A percentile compares a stretch with the other conserved stretches of the same genome.
phyloP scores from a whole-genome alignment of 495 filamentous ascomycete species.

The Penicillium verhagenii region DNA sequence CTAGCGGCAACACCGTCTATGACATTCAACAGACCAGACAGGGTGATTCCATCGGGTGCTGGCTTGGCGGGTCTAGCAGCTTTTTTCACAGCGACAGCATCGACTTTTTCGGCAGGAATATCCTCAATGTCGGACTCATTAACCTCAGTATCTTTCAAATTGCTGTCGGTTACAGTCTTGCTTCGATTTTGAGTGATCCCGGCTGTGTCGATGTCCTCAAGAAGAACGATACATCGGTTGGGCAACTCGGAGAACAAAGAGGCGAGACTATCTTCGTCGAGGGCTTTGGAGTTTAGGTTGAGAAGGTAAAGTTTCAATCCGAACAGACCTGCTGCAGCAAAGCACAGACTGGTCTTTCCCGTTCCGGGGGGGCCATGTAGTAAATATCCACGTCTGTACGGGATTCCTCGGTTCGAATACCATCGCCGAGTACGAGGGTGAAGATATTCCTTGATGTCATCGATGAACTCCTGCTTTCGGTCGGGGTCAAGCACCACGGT shows the following conservation, averaged over 20 bases:
- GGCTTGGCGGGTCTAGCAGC: slow-evolving; percentile 10
- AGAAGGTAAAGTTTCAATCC: slow-evolving; percentile 47
- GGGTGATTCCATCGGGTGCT: slow-evolving; percentile 49
- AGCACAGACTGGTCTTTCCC: slow-evolving; percentile 52
- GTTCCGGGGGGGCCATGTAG: slow-evolving; percentile 50
- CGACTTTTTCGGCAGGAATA: neutral
- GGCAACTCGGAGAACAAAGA: slow-evolving; percentile 62
- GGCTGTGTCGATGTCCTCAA: slow-evolving; percentile 51
- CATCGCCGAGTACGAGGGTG: slow-evolving; percentile 69
- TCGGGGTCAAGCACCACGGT: slow-evolving; percentile 78
- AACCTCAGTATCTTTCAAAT: neutral
- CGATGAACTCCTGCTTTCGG: slow-evolving; percentile 69
- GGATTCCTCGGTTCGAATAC: slow-evolving; percentile 71
- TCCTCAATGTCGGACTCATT: neutral
- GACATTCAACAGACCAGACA: slow-evolving; percentile 76
- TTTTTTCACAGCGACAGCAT: slow-evolving; percentile 3
- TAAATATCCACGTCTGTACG: slow-evolving; percentile 48
- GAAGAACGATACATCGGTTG: slow-evolving; percentile 43
- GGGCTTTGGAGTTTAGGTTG: slow-evolving; percentile 40
- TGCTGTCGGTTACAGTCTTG: neutral
- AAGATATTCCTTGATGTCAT: slow-evolving; percentile 87
- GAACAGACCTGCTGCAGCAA: slow-evolving; percentile 45
- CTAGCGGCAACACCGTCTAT: slow-evolving; percentile 77
- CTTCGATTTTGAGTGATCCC: slow-evolving; percentile 56
- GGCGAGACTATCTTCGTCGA: slow-evolving; percentile 66